Evolutionary conservation across 306 rosid species (phyloP).

Genomic region (Vigna hirtella): DNA sequence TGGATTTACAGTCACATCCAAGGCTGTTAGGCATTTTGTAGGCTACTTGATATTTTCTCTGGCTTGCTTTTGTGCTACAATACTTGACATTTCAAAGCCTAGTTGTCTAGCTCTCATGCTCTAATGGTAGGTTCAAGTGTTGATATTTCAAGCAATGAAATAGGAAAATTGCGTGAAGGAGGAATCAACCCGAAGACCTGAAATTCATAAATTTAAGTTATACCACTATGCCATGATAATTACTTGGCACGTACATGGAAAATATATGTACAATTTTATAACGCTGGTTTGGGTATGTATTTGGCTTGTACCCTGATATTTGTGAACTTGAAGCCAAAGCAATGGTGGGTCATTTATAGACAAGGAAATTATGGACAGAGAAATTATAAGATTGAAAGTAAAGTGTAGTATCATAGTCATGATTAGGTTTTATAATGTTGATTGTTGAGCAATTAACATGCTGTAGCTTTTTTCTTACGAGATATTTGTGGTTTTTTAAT

Average conservation of each 20-base stretch:
- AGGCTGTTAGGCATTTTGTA: not conserved
- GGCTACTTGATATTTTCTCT: not conserved
- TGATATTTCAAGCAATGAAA: not conserved
- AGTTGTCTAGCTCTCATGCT: not conserved
- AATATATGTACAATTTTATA: too few relatives aligned
- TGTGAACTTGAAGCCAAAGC: too few relatives aligned
- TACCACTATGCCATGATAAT: not conserved
- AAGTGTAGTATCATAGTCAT: too few relatives aligned
- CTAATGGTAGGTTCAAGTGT: not conserved
- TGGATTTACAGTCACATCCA: not conserved
- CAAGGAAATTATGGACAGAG: too few relatives aligned
- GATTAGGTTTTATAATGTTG: too few relatives aligned
- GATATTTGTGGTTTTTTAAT: too few relatives aligned
- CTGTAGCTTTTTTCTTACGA: too few relatives aligned
- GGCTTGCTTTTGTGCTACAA: not conserved
- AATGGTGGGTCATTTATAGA: too few relatives aligned
- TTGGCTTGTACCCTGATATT: too few relatives aligned
- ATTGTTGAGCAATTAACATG: too few relatives aligned
- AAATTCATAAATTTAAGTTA: not conserved
- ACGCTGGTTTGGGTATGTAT: too few relatives aligned
- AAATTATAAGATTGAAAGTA: too few relatives aligned
- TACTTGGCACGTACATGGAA: not conserved
- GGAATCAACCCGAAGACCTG: not conserved
- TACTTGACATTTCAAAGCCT: not conserved
- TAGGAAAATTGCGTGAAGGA: not conserved